Evolutionary conservation across 345 rosid species (phyloP), one percentile per base, ranked within the genome.

Genomic region (Psidium guajava): DNA sequence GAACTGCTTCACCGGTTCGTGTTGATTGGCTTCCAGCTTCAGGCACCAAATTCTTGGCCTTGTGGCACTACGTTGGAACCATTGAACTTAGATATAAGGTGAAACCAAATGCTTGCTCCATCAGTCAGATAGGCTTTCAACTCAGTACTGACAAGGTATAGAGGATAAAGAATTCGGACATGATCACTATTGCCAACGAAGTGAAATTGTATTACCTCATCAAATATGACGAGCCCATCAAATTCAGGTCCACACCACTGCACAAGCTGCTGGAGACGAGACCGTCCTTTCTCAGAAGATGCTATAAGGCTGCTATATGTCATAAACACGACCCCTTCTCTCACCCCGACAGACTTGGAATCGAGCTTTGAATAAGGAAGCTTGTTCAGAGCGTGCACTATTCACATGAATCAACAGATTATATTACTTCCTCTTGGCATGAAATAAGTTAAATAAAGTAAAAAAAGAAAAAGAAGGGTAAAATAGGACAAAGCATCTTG

Each of bases 11-110:
- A 83, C 99, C 99, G 36, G 98, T 97, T 85, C 99, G 96, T 55
- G 99, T 95, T 77, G 99, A 98, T 92, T 97, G 98, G 91, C 98
- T 95, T 87, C 99, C 99, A 90, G 99, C 94, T 92, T 97, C 99
- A 88, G 99, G 99, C 81, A 97, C 93, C 92, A 97, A 92, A 91
- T 97, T 97, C 89, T 97, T 97, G 22, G 99, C 99, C 93, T 97
- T 97, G 87, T 97, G 99, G 90, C 99, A 97, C 99, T 97, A 85
- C 2, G 3, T 85, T 83, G 86, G 89, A 94, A 74, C 50, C 54
- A 40, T 32, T 69, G 77, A 69, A 32, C 2, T 69, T 69, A 69
- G 77, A 69, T 18, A 32, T n/a, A 36, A 82, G 56, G 57, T 49
- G 57, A 50, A 82, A 82, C 83, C 83, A 82, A 54, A 81, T 59